phyloP scores from a whole-genome alignment of 176 grass and related monocot genomes.

The Aegilops sharonensis region DNA sequence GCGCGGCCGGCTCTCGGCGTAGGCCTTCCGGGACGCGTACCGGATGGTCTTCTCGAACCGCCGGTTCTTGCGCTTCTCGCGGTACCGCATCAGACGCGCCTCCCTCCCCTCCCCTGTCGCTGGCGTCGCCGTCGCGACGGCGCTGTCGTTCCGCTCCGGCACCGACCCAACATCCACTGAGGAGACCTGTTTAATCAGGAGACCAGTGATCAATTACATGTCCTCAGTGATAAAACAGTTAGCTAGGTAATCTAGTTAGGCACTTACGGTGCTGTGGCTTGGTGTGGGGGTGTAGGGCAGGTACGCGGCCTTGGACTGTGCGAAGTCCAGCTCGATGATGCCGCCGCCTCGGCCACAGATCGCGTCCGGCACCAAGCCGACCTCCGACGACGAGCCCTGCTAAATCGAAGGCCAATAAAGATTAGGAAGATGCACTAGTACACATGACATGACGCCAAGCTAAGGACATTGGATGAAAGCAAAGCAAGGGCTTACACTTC shows the following conservation, averaged over 20 bases:
- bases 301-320: conserved; percentile 41
- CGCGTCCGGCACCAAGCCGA: conserved; percentile 68
- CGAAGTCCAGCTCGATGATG: conserved; percentile 49
- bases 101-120: conserved; percentile 40
- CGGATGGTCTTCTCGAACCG: conserved; percentile 92
- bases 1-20: conserved; percentile 75
- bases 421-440: background rate
- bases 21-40: conserved; percentile 85
- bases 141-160: conserved; percentile 20
- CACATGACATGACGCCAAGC: background rate
- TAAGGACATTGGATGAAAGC: background rate
- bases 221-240: background rate
- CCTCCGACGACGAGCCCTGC: conserved; percentile 73
- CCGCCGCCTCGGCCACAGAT: conserved; percentile 27
- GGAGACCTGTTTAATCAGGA: conserved; percentile 17
- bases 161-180: background rate
- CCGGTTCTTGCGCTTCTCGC: conserved; percentile 84
- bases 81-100: conserved; percentile 82
- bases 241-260: background rate
- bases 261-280: conserved; percentile 32
- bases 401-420: background rate
- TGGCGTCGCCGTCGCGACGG: background rate
- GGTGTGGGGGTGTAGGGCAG: conserved; percentile 33
- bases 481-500: conserved; percentile 44
- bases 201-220: background rate